Evolutionary conservation across 768 basidiomycete species (phyloP).

Genomic region (Sarcomyxa edulis): DNA sequence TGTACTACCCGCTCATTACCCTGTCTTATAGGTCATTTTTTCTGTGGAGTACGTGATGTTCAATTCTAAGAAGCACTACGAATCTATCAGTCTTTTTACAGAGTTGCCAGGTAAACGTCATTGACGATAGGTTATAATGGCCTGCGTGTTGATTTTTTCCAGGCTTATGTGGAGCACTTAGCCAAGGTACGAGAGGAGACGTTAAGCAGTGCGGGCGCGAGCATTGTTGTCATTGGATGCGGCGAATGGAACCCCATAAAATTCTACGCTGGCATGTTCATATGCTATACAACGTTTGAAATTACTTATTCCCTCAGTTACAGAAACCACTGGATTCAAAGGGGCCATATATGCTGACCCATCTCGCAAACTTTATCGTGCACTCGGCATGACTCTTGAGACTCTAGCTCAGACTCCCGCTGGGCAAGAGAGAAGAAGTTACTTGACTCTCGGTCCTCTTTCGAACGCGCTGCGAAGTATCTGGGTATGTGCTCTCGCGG

Average conservation of each 20-base stretch:
- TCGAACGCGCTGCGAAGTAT: slow-evolving; percentile 32
- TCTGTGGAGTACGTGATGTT: slow-evolving; percentile 49
- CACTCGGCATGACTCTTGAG: slow-evolving; percentile 57
- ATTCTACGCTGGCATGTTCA: slow-evolving; percentile 26
- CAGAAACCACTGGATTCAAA: slow-evolving; percentile 41
- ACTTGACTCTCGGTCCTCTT: slow-evolving; percentile 29
- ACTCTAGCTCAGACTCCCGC: slow-evolving; percentile 38
- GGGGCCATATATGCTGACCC: slow-evolving; percentile 64
- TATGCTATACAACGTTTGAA: not conserved
- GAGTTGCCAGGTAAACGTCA: slow-evolving; percentile 36
- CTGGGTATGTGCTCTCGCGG: slow-evolving; percentile 32
- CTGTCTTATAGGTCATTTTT: slow-evolving; percentile 48
- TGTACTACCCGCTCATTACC: not conserved
- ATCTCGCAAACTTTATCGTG: slow-evolving; percentile 47
- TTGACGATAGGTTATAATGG: not conserved
- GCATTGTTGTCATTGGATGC: slow-evolving; percentile 53
- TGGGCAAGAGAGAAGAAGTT: slow-evolving; percentile 38
- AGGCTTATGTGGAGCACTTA: slow-evolving; percentile 48
- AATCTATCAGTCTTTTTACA: slow-evolving; percentile 8
- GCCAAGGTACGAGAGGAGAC: slow-evolving; percentile 32
- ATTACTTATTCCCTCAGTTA: not conserved
- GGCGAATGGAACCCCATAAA: slow-evolving; percentile 50
- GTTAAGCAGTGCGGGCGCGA: slow-evolving; percentile 31
- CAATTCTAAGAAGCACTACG: not conserved
- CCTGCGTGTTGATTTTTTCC: too few relatives aligned